Evolutionary conservation across 2,329 filamentous ascomycete species (phyloP).

Genomic region (Botrytis aclada): DNA sequence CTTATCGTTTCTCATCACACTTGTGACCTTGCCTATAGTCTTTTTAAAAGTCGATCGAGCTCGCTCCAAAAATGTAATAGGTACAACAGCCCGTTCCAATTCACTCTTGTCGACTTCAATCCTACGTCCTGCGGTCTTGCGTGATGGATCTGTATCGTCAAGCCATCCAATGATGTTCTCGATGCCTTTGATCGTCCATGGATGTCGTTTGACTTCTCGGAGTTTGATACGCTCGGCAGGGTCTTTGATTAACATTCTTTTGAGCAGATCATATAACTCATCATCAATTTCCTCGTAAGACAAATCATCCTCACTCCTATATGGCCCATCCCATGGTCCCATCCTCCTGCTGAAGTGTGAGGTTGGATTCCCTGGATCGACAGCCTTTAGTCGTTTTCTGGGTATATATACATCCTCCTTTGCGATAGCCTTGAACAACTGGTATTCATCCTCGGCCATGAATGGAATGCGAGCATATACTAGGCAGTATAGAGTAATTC

Average conservation of each 20-base stretch:
- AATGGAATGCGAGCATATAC: constrained; percentile 94
- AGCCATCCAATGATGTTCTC: constrained; percentile 76
- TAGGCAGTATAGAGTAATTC: constrained; percentile 93
- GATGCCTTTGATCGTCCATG: constrained; percentile 82
- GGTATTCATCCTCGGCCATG: constrained; percentile 84
- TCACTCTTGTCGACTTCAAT: constrained; percentile 93
- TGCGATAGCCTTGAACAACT: constrained; percentile 87
- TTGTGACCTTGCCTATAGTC: constrained; percentile 59
- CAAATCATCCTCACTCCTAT: constrained; percentile 73
- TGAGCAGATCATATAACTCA: constrained; percentile 73
- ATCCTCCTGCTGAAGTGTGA: constrained; percentile 53
- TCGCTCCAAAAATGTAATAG: constrained; percentile 81
- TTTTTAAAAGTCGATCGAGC: constrained; percentile 76
- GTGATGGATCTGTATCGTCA: constrained; percentile 86
- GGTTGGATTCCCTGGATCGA: constrained; percentile 58
- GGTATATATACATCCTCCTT: constrained; percentile 92
- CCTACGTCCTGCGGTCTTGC: constrained; percentile 72
- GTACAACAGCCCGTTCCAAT: constrained; percentile 84
- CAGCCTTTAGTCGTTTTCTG: constrained; percentile 73
- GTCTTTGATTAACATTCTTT: constrained; percentile 81
- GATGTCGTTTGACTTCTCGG: constrained; percentile 88
- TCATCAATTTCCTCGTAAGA: constrained; percentile 84
- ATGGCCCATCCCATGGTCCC: constrained; percentile 52
- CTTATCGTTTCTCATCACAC: constrained; percentile 46
- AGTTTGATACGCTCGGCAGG: constrained; percentile 84